Conservation (phyloP, 176 grass and related monocot genomes). For the Ananas comosus region DNA sequence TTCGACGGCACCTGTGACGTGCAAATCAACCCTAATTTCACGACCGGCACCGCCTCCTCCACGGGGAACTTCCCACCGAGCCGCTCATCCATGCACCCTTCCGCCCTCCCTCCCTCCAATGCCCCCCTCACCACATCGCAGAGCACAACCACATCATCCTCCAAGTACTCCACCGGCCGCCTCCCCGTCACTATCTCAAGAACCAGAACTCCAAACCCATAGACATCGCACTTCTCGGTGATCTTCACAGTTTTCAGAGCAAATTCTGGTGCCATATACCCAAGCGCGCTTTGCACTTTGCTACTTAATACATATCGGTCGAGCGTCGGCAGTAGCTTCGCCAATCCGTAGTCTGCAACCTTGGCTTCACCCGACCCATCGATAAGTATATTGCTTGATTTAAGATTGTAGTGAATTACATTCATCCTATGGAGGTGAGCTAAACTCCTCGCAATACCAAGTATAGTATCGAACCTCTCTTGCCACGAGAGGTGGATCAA, state of each 20-base stretch:
- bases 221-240: constrained; percentile 84
- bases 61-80: constrained; percentile 53
- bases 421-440: constrained; percentile 66
- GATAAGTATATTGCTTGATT: constrained; percentile 81
- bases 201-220: constrained; percentile 67
- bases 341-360: constrained; percentile 74
- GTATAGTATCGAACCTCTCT: constrained; percentile 84
- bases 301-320: constrained; percentile 88
- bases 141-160: constrained; percentile 88
- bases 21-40: constrained; percentile 83
- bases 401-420: constrained; percentile 85
- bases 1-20: constrained; percentile 91
- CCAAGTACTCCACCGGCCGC: constrained; percentile 81
- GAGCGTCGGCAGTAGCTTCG: constrained; percentile 79
- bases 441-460: constrained; percentile 70
- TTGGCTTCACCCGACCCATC: constrained; percentile 63
- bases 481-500: constrained; percentile 64
- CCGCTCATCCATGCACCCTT: constrained; percentile 57
- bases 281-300: constrained; percentile 95
- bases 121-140: constrained; percentile 63
- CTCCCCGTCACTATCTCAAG: constrained; percentile 69
- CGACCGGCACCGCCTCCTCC: constrained; percentile 67
- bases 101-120: constrained; percentile 62
- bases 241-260: constrained; percentile 88
- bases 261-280: constrained; percentile 96